phyloP scores from a whole-genome alignment of 441 rosid species.

The Gossypium aridum region DNA sequence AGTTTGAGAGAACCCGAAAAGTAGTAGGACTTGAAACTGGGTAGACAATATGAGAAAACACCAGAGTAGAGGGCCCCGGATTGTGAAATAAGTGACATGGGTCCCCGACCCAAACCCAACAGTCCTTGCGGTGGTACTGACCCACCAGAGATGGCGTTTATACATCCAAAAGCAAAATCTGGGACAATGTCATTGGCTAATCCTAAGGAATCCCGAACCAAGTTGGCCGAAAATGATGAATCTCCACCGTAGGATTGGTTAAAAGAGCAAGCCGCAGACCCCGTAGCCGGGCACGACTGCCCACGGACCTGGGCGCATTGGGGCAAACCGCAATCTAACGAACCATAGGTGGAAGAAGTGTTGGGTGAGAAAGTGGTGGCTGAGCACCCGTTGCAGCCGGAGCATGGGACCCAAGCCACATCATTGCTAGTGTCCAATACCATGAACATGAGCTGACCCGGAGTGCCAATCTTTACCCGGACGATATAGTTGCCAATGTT shows the following conservation, averaged over 20 bases:
- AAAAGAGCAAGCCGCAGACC: conserved; percentile 44
- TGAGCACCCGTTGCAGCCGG: conserved; percentile 69
- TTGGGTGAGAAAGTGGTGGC: conserved; percentile 40
- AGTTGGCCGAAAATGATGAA: conserved; percentile 66
- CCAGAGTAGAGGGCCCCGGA: conserved; percentile 58
- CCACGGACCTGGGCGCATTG: conserved; percentile 66
- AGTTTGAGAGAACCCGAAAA: conserved; percentile 84
- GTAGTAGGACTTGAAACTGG: conserved; percentile 73
- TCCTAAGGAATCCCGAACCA: conserved; percentile 50
- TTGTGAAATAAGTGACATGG: conserved; percentile 70
- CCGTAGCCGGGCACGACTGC: conserved; percentile 53
- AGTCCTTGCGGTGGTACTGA: conserved; percentile 83
- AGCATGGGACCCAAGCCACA: conserved; percentile 78
- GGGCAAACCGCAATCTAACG: conserved; percentile 58
- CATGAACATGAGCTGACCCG: conserved; percentile 76
- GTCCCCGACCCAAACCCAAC: conserved; percentile 83
- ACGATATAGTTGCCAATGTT: conserved; percentile 44
- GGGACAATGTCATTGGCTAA: conserved; percentile 47
- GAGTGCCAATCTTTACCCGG: conserved; percentile 66
- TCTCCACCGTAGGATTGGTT: conserved; percentile 90
- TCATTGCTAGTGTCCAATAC: conserved; percentile 81
- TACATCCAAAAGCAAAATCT: conserved; percentile 60
- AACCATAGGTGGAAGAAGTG: conserved; percentile 44
- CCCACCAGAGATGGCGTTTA: conserved; percentile 43
- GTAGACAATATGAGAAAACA: conserved; percentile 79